Evolutionary conservation across 805 yeast genomes (phyloP).

Genomic region (Spathaspora girioi): DNA sequence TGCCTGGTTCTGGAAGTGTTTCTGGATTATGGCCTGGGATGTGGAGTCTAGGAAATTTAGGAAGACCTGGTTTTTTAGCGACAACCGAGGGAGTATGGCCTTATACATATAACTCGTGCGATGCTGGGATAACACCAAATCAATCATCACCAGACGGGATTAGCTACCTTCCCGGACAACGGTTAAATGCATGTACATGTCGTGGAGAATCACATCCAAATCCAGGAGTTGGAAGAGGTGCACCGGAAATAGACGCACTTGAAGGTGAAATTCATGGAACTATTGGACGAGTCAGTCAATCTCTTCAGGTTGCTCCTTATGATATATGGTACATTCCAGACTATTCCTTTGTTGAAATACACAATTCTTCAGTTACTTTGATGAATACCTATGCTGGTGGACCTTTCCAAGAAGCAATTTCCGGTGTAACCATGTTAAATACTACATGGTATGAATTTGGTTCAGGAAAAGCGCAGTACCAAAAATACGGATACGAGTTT

Average conservation of each 20-base stretch:
- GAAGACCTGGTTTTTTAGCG: slow-evolving; percentile 85
- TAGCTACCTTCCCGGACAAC: slow-evolving; percentile 82
- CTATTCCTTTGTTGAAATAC: slow-evolving; percentile 68
- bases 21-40: slow-evolving; percentile 95
- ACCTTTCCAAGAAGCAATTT: slow-evolving; percentile 87
- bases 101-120: slow-evolving; percentile 80
- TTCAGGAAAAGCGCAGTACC: slow-evolving; percentile 49
- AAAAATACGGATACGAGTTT: slow-evolving; percentile 74
- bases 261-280: slow-evolving; percentile 74
- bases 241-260: slow-evolving; percentile 88
- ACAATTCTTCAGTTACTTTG: slow-evolving; percentile 64
- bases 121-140: slow-evolving; percentile 92
- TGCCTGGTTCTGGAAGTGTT: slow-evolving; percentile 76
- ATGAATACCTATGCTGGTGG: slow-evolving; percentile 91
- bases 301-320: slow-evolving; percentile 88
- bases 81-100: slow-evolving; percentile 96
- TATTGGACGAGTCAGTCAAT: slow-evolving; percentile 79
- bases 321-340: slow-evolving; percentile 94
- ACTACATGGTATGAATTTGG: slow-evolving; percentile 76
- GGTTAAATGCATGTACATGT: slow-evolving; percentile 74
- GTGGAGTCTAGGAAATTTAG: slow-evolving; percentile 93
- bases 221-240: slow-evolving; percentile 85
- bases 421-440: slow-evolving; percentile 75
- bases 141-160: slow-evolving; percentile 90
- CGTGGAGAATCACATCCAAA: slow-evolving; percentile 83